Percentiles rank a stretch among this genome's conserved stretches.
These are phyloP conservation scores for Coniochaeta ligniaria DNA, from an alignment of 2,329 filamentous ascomycete genomes.

Conservation along the genomic window DNA sequence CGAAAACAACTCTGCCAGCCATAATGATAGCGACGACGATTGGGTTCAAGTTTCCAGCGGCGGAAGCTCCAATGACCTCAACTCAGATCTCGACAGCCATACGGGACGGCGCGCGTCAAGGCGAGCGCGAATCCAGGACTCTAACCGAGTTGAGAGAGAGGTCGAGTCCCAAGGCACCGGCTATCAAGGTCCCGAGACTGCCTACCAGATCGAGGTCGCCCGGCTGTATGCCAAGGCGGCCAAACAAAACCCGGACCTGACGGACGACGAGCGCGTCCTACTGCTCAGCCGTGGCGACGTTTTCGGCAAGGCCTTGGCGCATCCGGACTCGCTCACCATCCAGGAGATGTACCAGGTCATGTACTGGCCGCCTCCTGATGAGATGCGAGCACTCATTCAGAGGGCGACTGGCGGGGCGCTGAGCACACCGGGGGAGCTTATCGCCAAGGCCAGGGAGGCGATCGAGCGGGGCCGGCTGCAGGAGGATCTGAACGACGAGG, in stretches of 20 bases:
- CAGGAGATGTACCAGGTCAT: conserved; percentile 7
- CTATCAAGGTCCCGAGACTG: neutral
- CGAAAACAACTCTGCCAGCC: neutral
- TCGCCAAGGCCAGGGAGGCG: neutral
- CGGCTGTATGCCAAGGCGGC: conserved; percentile 10
- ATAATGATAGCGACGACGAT: neutral
- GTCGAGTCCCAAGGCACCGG: neutral
- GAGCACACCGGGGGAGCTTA: neutral
- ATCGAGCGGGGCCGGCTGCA: neutral
- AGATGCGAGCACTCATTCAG: conserved; percentile 4
- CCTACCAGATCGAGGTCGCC: conserved; percentile 3
- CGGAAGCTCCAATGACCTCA: neutral
- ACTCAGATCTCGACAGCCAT: neutral
- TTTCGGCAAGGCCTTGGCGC: conserved; percentile 8
- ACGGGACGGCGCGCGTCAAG: neutral
- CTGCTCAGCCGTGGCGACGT: conserved; percentile 11
- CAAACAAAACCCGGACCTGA: conserved; percentile 9
- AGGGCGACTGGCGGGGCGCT: neutral
- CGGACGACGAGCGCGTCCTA: conserved; percentile 8
- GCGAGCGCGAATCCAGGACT: neutral
- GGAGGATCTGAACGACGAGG: neutral
- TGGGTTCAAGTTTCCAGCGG: neutral
- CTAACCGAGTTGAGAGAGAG: neutral
- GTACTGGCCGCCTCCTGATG: conserved; percentile 7
- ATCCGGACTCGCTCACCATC: conserved; percentile 6